These are phyloP conservation scores for Myotisia sp. DNA, from an alignment of 2,329 filamentous ascomycete genomes.

Conservation along the genomic window DNA sequence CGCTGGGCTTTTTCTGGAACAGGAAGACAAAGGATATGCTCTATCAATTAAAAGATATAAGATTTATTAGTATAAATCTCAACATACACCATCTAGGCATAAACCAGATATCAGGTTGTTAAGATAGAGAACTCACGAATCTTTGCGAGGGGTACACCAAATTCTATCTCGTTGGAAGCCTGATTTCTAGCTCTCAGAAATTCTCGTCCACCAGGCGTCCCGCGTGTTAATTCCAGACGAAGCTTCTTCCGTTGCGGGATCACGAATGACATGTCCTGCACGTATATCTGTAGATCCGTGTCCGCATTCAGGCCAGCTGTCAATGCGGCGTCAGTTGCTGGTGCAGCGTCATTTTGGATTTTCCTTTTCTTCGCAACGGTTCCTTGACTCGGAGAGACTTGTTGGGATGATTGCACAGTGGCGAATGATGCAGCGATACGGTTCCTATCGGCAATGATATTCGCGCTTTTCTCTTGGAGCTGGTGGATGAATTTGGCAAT, in stretches of 20 bases:
- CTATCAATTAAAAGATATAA: constrained; percentile 15
- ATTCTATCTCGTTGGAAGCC: constrained; percentile 39
- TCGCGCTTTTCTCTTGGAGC: constrained; percentile 18
- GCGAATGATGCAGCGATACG: not conserved
- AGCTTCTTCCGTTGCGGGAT: constrained; percentile 51
- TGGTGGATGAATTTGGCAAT: constrained; percentile 34
- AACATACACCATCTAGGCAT: not conserved
- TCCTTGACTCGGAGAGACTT: constrained; percentile 16
- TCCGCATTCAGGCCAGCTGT: constrained; percentile 22
- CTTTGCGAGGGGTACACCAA: constrained; percentile 36
- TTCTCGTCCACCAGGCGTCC: constrained; percentile 11
- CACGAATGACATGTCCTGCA: constrained; percentile 46
- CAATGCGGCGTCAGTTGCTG: constrained; percentile 18
- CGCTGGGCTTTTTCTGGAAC: constrained; percentile 51
- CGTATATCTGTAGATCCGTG: constrained; percentile 29
- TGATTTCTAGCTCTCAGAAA: constrained; percentile 38
- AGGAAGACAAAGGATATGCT: constrained; percentile 46
- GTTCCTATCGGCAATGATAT: constrained; percentile 14
- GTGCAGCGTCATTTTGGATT: constrained; percentile 26
- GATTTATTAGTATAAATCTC: not conserved
- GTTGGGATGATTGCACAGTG: constrained; percentile 4
- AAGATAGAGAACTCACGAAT: constrained; percentile 30
- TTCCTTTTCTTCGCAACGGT: constrained; percentile 38
- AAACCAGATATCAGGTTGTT: not conserved
- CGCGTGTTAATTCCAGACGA: constrained; percentile 41